Evolutionary conservation across 768 basidiomycete species (phyloP), one percentile per base, ranked within the genome.

Genomic region (Basidioascus undulatus): DNA sequence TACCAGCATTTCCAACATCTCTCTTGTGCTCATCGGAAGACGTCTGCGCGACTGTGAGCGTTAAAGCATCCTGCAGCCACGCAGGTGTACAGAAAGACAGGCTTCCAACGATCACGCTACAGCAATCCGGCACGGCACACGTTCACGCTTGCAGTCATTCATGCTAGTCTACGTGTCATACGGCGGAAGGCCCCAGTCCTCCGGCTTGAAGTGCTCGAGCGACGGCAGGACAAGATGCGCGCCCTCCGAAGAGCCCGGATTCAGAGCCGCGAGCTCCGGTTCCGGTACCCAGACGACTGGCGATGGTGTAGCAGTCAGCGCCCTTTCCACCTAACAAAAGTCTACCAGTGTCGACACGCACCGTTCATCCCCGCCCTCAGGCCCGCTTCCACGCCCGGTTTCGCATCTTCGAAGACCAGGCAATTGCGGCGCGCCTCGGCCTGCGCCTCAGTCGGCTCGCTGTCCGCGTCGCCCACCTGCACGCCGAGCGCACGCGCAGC

Each of bases 311-410:
- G n/a, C n/a, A n/a, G n/a, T n/a, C n/a, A n/a, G n/a, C n/a, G n/a
- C n/a, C n/a, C n/a, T n/a, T n/a, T n/a, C n/a, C n/a, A n/a, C n/a
- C n/a, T n/a, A n/a, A n/a, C n/a, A n/a, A 25, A 33, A 25, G 11
- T 4, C 28, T 21, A 16, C 16, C 15, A 18, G 7, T 35, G 39
- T n/a, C 10, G 13, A 35, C 2, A 50, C 66, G 26, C 43, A 81
- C 81, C 79, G 43, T 71, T 66, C 81, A 84, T 83, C n/a, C 77
- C 79, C 5, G 80, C 80, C 43, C 74, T 63, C 54, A 76, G 77
- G 10, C 72, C 81, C 11, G 79, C 78, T 49, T 76, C 69, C 49
- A 84, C 61, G 0, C 81, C 81, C 1, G 67, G 68, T 35, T 78
- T 57, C 6, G 70, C 71, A 53, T 84, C 81, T 57, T 84, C 81